Conservation (phyloP, 2,329 filamentous ascomycete genomes). For the Aspergillus phoenicis region DNA sequence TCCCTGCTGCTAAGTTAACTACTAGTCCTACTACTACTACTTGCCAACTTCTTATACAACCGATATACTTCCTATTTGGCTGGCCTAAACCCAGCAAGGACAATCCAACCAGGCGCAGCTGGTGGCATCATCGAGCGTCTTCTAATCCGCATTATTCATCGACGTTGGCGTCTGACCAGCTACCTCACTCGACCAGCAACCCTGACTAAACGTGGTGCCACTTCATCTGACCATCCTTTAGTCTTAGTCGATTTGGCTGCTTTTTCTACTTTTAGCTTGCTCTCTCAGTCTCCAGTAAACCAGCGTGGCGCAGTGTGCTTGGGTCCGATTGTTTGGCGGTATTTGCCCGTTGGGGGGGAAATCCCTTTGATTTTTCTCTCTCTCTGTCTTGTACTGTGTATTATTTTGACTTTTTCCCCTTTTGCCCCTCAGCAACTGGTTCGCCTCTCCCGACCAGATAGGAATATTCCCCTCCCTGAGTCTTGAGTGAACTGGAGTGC, state of each 20-base stretch:
- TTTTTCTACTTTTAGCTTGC: slow-evolving; percentile 6
- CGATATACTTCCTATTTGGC: slow-evolving; percentile 8
- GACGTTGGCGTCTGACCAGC: not conserved
- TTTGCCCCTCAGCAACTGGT: slow-evolving; percentile 14
- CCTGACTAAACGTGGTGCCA: slow-evolving; percentile 22
- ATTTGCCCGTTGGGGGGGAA: not conserved
- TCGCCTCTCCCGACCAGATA: slow-evolving; percentile 10
- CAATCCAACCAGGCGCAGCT: not conserved
- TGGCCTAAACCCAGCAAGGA: not conserved
- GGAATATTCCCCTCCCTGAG: not conserved
- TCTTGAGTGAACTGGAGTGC: too few species aligned
- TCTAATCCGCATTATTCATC: slow-evolving; percentile 16
- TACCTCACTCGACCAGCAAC: slow-evolving; percentile 1
- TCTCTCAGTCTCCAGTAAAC: not conserved
- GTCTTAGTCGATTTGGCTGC: slow-evolving; percentile 3
- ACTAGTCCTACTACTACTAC: not conserved
- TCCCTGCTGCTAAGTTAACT: not conserved
- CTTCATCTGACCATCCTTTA: slow-evolving; percentile 16
- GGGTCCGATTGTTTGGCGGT: slow-evolving; percentile 1
- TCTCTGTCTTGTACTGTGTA: not conserved
- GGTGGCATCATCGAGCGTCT: slow-evolving; percentile 24
- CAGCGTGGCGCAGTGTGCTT: slow-evolving; percentile 21
- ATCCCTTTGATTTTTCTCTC: slow-evolving; percentile 1
- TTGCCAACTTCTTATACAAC: not conserved
- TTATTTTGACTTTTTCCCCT: not conserved